Evolutionary conservation across 2,329 filamentous ascomycete genomes (phyloP).

Genomic region (Penicillium sclerotigenum): DNA sequence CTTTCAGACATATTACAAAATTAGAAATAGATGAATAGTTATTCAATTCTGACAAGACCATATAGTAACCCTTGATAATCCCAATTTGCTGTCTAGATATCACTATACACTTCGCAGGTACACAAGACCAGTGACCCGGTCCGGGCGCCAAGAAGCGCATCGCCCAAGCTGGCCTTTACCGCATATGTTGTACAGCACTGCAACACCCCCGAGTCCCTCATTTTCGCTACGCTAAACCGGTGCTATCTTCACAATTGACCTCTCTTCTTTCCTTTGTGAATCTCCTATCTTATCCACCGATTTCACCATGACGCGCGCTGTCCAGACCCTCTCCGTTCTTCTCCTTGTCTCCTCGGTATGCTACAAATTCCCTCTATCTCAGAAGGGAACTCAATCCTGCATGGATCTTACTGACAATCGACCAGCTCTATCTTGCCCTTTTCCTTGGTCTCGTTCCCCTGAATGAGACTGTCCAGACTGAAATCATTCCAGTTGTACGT

Average conservation of each 20-base stretch:
- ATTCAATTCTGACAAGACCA: too few species aligned
- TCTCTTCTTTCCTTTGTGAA: conserved; percentile 10
- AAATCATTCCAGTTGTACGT: conserved; percentile 86
- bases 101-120: not conserved
- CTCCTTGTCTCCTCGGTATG: conserved; percentile 84
- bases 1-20: not conserved
- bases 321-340: conserved; percentile 84
- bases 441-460: conserved; percentile 81
- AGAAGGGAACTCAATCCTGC: not conserved
- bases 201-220: conserved; percentile 17
- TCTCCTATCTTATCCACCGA: not conserved
- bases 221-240: conserved; percentile 7
- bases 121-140: conserved; percentile 7
- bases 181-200: conserved; percentile 8
- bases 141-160: conserved; percentile 13
- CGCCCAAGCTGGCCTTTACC: conserved; percentile 6
- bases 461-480: conserved; percentile 70
- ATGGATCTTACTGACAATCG: not conserved
- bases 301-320: conserved; percentile 81
- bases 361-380: not conserved
- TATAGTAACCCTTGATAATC: not conserved
- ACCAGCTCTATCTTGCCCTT: conserved; percentile 80
- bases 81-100: not conserved
- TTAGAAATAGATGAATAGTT: not conserved
- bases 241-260: conserved; percentile 2